Evolutionary conservation across 257 asterid genomes (phyloP).

Genomic region (Solanum clarkiae): DNA sequence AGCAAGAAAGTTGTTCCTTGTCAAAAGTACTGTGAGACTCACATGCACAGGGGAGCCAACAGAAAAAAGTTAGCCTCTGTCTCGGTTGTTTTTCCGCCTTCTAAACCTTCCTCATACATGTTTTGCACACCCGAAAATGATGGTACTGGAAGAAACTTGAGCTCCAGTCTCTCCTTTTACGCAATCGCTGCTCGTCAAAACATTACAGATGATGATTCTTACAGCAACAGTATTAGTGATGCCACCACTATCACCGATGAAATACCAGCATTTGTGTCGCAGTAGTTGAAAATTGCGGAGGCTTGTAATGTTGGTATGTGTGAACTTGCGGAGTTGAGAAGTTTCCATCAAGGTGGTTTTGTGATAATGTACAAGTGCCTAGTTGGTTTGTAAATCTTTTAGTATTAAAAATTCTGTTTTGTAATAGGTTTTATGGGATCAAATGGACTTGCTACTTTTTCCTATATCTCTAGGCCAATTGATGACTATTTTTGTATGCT

Average conservation of each 20-base stretch:
- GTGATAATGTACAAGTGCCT: not conserved
- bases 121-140: not conserved
- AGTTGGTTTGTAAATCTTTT: not conserved
- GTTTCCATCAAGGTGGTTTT: not conserved
- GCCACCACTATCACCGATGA: constrained; percentile 46
- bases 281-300: not conserved
- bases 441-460: not conserved
- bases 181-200: constrained; percentile 16
- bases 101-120: not conserved
- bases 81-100: not conserved
- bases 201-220: not conserved
- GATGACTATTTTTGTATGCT: not conserved
- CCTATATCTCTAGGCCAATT: not conserved
- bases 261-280: constrained; percentile 11
- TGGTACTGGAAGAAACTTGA: constrained; percentile 29
- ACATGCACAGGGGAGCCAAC: constrained; percentile 62
- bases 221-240: constrained; percentile 38
- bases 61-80: constrained; percentile 8
- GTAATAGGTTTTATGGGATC: not conserved
- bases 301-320: not conserved
- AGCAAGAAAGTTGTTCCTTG: constrained; percentile 20
- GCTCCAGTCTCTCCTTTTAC: constrained; percentile 23
- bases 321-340: not conserved
- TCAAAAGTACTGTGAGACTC: constrained; percentile 46
- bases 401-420: not conserved